These are phyloP conservation scores for Agaricales sp. DNA, from an alignment of 1,284 basidiomycete genomes.

Conservation along the genomic window DNA sequence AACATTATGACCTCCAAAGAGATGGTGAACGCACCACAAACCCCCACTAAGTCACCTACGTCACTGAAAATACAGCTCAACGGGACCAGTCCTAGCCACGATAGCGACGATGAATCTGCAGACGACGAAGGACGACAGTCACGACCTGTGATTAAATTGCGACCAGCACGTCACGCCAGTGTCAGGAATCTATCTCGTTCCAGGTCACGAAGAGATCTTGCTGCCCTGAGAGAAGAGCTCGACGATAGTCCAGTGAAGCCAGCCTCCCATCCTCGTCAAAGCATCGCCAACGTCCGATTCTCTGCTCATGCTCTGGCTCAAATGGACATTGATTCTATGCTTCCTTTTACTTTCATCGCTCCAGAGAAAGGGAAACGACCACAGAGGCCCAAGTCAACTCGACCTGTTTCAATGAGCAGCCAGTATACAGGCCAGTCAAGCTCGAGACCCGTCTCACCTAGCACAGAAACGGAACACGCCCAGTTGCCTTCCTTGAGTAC, in stretches of 20 bases:
- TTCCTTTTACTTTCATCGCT: constrained; percentile 72
- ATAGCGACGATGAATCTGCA: constrained; percentile 25
- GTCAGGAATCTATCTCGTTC: constrained; percentile 47
- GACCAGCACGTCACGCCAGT: constrained; percentile 31
- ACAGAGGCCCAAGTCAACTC: constrained; percentile 20
- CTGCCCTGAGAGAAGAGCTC: constrained; percentile 32
- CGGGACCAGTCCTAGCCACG: constrained; percentile 15
- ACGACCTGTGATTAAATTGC: constrained; percentile 66
- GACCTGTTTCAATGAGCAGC: constrained; percentile 12
- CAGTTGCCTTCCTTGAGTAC: constrained; percentile 18
- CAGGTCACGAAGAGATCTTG: constrained; percentile 55
- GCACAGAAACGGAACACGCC: constrained; percentile 33
- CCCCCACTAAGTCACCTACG: constrained; percentile 15
- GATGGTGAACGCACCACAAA: not conserved
- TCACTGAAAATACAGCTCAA: constrained; percentile 19
- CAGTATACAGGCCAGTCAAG: not conserved
- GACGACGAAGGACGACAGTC: constrained; percentile 42
- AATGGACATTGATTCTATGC: constrained; percentile 37
- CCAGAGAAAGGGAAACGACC: constrained; percentile 43
- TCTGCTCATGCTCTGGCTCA: constrained; percentile 56
- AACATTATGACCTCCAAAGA: constrained; percentile 13
- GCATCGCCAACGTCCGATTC: constrained; percentile 64
- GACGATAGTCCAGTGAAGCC: constrained; percentile 42
- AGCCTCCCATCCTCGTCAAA: constrained; percentile 50
- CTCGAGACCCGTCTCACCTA: constrained; percentile 16